phyloP scores from a whole-genome alignment of 495 filamentous ascomycete genomes.

The Lophiostoma macrostomum region DNA sequence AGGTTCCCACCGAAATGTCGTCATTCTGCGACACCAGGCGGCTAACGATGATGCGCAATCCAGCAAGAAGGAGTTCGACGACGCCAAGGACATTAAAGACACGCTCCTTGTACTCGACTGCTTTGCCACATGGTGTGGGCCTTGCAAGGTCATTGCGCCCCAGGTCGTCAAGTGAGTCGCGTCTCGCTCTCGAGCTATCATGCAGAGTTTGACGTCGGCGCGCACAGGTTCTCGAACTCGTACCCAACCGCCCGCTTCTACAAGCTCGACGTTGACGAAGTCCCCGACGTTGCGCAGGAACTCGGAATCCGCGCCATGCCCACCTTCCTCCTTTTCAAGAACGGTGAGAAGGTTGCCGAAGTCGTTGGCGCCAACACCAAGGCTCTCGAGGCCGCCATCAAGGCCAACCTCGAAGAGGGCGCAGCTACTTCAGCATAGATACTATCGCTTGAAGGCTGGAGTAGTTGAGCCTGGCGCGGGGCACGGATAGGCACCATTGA shows the following conservation, averaged over 20 bases:
- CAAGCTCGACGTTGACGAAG: constrained; percentile 90
- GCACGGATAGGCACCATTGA: background rate
- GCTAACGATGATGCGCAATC: constrained; percentile 15
- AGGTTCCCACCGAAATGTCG: constrained; percentile 20
- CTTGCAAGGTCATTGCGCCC: constrained; percentile 88
- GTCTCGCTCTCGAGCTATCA: constrained; percentile 15
- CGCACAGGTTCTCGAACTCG: constrained; percentile 52
- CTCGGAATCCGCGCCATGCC: constrained; percentile 92
- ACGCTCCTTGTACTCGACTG: constrained; percentile 77
- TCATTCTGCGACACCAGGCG: background rate
- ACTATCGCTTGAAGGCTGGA: background rate
- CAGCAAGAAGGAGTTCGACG: constrained; percentile 63
- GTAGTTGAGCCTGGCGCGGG: background rate
- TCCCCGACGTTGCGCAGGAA: constrained; percentile 71
- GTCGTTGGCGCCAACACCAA: constrained; percentile 79
- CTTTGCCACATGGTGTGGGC: constrained; percentile 90
- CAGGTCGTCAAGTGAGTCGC: constrained; percentile 60
- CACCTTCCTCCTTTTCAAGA: constrained; percentile 83
- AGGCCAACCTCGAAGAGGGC: constrained; percentile 28
- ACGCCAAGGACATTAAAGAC: constrained; percentile 48
- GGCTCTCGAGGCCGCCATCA: constrained; percentile 56
- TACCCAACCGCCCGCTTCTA: constrained; percentile 65
- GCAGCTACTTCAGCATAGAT: background rate
- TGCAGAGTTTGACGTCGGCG: too few species aligned
- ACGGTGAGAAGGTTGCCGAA: constrained; percentile 63